Evolutionary conservation across 164 flowering plant genomes (phyloP), one percentile per base, ranked within the genome.

Genomic region (Akebia trifoliata): DNA sequence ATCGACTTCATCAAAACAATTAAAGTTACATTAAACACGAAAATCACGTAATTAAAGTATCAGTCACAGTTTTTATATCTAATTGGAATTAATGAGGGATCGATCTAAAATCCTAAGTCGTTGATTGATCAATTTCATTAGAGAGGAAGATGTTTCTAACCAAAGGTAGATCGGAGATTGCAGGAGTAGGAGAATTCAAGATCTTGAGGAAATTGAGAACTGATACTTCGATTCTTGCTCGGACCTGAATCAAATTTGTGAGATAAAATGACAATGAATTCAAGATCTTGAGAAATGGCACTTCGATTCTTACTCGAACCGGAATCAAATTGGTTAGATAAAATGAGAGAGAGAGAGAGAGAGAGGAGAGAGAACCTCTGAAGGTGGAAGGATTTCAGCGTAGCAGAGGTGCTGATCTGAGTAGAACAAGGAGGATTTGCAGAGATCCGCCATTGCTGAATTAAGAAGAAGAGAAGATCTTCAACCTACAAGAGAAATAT

Each of bases 141-240:
- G 15, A 21, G 26, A 0, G 18, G 18, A 9, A 22, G 11, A 6
- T 1, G 45, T 25, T 18, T 10, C 46, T 30, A 28, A 88, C 98
- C 85, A 93, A 72, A 66, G 88, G 75, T 21, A 93, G 91, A 69
- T 79, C 74, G 4, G 87, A 68, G 71, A 93, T 76, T 1, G 85
- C 74, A 0, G 99, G 97, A 64, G 67, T 54, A 0, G 81, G 67
- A 60, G 96, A 82, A 45, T 32, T 80, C 63, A 87, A 72, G 32
- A 71, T 71, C 71, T 68, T 78, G 60, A 93, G 90, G 62, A 90
- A 86, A 69, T 72, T 81, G 55, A 90, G 81, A 4, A 86, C 87
- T 6, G 97, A 80, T 0, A 90, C 85, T 78, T 93, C 84, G 49
- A 90, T 90, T 68, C 99, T 66, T 6, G 90, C 90, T 63, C 81